Evolutionary conservation across 495 filamentous ascomycete genomes (phyloP).

Genomic region (Xylaria longipes): DNA sequence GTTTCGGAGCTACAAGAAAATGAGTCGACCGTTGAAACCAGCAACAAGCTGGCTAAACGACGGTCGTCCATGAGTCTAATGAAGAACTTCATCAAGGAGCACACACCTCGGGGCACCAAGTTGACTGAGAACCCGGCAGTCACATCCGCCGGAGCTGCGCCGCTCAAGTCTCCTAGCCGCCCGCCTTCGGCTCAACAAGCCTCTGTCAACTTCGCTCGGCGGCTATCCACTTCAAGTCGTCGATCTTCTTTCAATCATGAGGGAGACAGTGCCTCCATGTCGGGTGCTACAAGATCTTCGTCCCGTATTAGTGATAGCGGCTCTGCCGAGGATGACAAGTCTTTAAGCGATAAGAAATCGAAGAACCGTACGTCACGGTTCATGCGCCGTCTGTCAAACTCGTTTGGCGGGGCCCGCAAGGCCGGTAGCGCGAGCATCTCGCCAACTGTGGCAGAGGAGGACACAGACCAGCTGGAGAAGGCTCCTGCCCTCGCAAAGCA

Average conservation of each 20-base stretch:
- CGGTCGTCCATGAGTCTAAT: conserved; percentile 59
- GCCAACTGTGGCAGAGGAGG: conserved; percentile 69
- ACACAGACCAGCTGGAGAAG: conserved; percentile 51
- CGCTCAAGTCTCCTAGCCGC: conserved; percentile 51
- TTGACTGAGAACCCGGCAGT: conserved; percentile 48
- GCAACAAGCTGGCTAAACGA: conserved; percentile 40
- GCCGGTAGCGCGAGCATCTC: conserved; percentile 61
- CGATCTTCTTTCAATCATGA: conserved; percentile 49
- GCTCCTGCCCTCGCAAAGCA: conserved; percentile 44
- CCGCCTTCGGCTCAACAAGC: conserved; percentile 48
- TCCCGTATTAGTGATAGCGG: conserved; percentile 41
- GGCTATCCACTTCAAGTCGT: conserved; percentile 54
- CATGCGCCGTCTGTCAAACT: conserved; percentile 79
- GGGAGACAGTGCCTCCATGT: conserved; percentile 30
- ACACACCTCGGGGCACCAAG: conserved; percentile 48
- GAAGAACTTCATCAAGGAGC: conserved; percentile 60
- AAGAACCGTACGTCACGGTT: conserved; percentile 73
- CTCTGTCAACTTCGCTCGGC: conserved; percentile 40
- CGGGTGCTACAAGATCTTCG: conserved; percentile 37
- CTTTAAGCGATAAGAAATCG: conserved; percentile 61
- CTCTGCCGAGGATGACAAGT: conserved; percentile 42
- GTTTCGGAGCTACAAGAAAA: conserved; percentile 50
- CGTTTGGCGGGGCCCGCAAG: conserved; percentile 62
- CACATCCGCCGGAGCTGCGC: conserved; percentile 33
- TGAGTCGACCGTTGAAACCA: conserved; percentile 29